Evolutionary conservation across 495 filamentous ascomycete species (phyloP), one percentile per base, ranked within the genome.

Genomic region (Penicillium nucicola): DNA sequence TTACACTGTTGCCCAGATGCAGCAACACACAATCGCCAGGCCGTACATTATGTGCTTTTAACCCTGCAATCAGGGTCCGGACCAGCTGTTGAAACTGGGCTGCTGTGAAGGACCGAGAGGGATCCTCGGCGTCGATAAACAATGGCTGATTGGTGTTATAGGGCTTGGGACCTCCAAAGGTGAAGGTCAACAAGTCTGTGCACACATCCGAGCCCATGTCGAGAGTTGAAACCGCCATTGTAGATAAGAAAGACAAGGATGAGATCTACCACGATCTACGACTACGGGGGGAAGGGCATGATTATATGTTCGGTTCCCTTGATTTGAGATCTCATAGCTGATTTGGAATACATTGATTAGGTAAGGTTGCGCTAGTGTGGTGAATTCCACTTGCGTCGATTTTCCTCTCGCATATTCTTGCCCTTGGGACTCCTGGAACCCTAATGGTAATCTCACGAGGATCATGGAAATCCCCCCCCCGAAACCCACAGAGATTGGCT

Each of bases 1-100:
- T 67, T 56, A 82, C 79, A 59, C 77, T 79, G 48, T 86, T 87
- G 48, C 82, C 83, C 31, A 84, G 65, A 54, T 84, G 78, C 36
- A 86, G 57, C 55, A 84, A 70, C 12, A 86, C 79, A 59, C 74
- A 81, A 57, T 85, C 80, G 3, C 81, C 84, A 10, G 62, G 65
- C 51, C 77, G 63, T 44, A 85, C 53, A 41, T 79, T 74, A 31
- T 77, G 72, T 17, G 73, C 74, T 36, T 74, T 76, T 28, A 86
- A 66, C 2, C 83, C 83, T 2, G 79, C 79, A 34, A 77, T 72
- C 40, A 85, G 52, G 39, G 77, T 77, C 19, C 75, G 69, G 34
- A 85, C 72, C 10, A 77, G 54, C 12, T 53, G 57, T 33, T 62
- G 67, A 46, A 81, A 80, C 51, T 84, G 77, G 13, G 63, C 57